Base-by-base conservation (phyloP, 1,139 yeast species). In the Sugiyamaella novakii region DNA sequence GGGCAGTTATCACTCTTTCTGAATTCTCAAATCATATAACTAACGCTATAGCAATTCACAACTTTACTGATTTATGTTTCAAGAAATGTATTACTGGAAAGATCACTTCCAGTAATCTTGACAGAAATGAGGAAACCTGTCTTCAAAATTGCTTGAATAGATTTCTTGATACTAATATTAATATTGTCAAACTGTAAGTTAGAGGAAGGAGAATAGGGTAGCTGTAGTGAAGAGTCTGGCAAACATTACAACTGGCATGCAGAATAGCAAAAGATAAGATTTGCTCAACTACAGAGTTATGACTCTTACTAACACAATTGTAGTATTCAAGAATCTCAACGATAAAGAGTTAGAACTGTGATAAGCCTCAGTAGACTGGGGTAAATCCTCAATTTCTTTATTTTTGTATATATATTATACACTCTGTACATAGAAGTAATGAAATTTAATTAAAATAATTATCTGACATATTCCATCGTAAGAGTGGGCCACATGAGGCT, bases 61-160 rank as follows among this genome's bases (percentile, higher is more conserved):
- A 77, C 64, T 88, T 87, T 75, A 89, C 96, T 34, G 91, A 88
- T 65, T 76, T 84, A 76, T 91, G 98, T 68, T 91, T 88, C 75
- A 86, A 84, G 67, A 86, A 87, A 71, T 91, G 98, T 67, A 77
- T 88, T 52, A 72, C 78, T 43, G 72, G 78, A 14, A 77, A 60
- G 31, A 53, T 83, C 49, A 73, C 75, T 48, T 71, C 76, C 47
- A 78, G 78, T 37, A 72, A 73, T 46, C 73, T 89, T 57, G 77
- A 76, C 56, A 50, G 70, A 3, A 67, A 67, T 47, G 97, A 91
- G 67, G 87, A 84, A 59, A 69, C 74, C 38, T 91, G 97, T 66
- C 73, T 89, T 66, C 71, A 76, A 52, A 86, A 86, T 73, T 91
- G 97, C 67, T 79, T 89, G 60, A 85, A 87, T 71, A 73, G 95